Conservation (phyloP, 495 filamentous ascomycete genomes). For the Penicillium cinerascens region DNA sequence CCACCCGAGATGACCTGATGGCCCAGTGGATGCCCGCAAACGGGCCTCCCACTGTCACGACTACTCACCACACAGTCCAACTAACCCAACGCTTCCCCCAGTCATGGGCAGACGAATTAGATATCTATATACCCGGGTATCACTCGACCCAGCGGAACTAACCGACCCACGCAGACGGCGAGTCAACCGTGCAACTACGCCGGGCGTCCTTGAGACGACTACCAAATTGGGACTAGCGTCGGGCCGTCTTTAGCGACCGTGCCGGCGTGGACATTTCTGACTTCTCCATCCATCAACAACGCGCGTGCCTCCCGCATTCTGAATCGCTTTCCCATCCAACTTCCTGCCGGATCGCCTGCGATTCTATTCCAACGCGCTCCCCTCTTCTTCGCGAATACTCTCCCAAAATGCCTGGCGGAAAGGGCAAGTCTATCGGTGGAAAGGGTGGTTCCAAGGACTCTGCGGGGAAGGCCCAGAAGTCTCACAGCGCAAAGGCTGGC, state of each 20-base stretch:
- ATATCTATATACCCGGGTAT: background rate
- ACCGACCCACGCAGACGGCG: background rate
- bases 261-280: slow-evolving; percentile 44
- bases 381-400: slow-evolving; percentile 27
- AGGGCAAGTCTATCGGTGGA: slow-evolving; percentile 91
- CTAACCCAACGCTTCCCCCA: background rate
- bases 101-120: background rate
- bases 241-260: slow-evolving; percentile 41
- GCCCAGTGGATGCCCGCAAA: slow-evolving; percentile 1
- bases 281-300: slow-evolving; percentile 52
- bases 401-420: slow-evolving; percentile 73
- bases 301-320: slow-evolving; percentile 36
- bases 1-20: background rate
- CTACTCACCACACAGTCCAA: background rate
- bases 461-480: slow-evolving; percentile 88
- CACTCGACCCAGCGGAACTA: background rate
- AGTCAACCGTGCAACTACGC: background rate
- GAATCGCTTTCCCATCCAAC: slow-evolving; percentile 37
- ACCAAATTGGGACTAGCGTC: slow-evolving; percentile 41
- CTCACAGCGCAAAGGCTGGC: slow-evolving; percentile 96
- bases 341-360: slow-evolving; percentile 22
- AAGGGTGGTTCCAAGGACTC: slow-evolving; percentile 80
- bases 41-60: background rate
- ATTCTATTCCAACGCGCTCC: slow-evolving; percentile 22
- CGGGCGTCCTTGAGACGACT: slow-evolving; percentile 14